Evolutionary conservation across 1,284 basidiomycete species (phyloP).

Genomic region (Xerocomus subilludens): DNA sequence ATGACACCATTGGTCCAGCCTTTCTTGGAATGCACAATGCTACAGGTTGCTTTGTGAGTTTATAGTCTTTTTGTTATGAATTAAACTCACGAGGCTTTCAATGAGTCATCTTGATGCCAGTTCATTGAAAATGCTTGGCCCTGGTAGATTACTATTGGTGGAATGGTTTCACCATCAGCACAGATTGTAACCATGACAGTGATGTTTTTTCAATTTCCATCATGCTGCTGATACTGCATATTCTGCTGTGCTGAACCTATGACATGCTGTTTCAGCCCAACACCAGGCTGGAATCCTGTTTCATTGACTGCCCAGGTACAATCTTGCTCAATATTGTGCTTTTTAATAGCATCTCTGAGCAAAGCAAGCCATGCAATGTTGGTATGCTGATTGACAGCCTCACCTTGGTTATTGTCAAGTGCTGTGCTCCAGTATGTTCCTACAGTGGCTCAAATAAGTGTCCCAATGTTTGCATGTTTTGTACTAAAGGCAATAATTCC

Average conservation of each 20-base stretch:
- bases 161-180: background rate
- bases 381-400: constrained; percentile 15
- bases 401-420: background rate
- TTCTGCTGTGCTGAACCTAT: constrained; percentile 6
- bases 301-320: constrained; percentile 22
- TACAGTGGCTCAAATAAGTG: too few relatives aligned
- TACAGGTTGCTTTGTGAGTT: background rate
- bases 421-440: constrained; percentile 13
- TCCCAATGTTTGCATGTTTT: too few relatives aligned
- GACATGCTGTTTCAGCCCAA: background rate
- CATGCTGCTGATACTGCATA: constrained; percentile 14
- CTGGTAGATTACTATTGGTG: constrained; percentile 14
- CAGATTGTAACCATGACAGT: constrained; percentile 24
- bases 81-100: background rate
- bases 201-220: constrained; percentile 16
- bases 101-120: constrained; percentile 15
- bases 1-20: background rate
- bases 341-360: background rate
- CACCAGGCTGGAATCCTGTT: constrained; percentile 18
- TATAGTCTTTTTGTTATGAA: background rate
- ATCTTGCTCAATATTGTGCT: background rate
- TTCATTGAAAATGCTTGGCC: background rate
- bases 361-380: constrained; percentile 8
- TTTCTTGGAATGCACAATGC: background rate
- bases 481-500: too few relatives aligned